Evolutionary conservation across 441 rosid genomes (phyloP).

Genomic region (Mallotus japonicus): DNA sequence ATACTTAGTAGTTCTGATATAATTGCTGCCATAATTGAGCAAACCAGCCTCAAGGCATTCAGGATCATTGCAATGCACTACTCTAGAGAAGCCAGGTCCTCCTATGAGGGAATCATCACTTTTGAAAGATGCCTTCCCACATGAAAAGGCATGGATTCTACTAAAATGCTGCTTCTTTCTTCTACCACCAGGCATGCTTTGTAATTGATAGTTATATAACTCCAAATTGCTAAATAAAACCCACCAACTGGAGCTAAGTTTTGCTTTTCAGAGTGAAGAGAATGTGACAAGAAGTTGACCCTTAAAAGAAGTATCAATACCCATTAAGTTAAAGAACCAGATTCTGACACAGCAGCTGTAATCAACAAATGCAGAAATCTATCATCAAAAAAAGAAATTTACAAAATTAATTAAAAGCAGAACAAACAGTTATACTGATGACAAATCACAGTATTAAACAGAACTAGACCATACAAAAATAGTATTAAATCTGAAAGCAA

Average conservation of each 20-base stretch:
- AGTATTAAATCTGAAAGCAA: not conserved
- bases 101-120: constrained; percentile 86
- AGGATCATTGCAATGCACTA: constrained; percentile 80
- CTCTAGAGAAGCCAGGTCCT: constrained; percentile 92
- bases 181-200: constrained; percentile 44
- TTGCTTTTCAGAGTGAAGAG: not conserved
- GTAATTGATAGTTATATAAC: constrained; percentile 6
- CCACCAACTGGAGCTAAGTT: not conserved
- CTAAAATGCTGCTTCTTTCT: constrained; percentile 61
- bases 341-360: constrained; percentile 18
- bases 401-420: not conserved
- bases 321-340: constrained; percentile 9
- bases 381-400: not conserved
- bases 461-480: constrained; percentile 14
- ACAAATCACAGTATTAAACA: not conserved
- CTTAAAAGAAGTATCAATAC: not conserved
- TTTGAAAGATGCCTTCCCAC: constrained; percentile 66
- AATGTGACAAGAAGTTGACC: not conserved
- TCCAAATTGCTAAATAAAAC: constrained; percentile 4
- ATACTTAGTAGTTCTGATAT: constrained; percentile 81
- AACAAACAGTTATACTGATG: not conserved
- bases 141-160: constrained; percentile 60
- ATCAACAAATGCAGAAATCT: constrained; percentile 2
- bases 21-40: constrained; percentile 52
- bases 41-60: constrained; percentile 53